Conservation (phyloP, 2,329 filamentous ascomycete genomes). For the Penicillium fuscoglaucum region DNA sequence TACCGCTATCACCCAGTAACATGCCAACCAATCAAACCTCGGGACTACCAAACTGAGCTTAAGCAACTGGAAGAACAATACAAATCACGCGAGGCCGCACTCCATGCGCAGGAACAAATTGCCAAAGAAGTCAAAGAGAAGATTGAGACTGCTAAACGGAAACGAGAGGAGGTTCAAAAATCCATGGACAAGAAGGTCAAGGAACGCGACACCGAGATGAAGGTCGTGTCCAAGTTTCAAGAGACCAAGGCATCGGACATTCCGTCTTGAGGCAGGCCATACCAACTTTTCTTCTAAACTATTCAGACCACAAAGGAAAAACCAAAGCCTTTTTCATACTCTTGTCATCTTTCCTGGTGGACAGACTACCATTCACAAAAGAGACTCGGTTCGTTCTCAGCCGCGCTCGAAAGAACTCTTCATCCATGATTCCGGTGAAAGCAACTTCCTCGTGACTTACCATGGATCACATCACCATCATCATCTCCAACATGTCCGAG, state of each 20-base stretch:
- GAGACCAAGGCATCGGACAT: constrained; percentile 38
- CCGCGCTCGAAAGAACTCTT: not conserved
- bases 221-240: constrained; percentile 45
- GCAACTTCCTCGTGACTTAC: not conserved
- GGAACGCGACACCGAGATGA: constrained; percentile 45
- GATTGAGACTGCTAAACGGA: constrained; percentile 40
- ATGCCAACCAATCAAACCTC: constrained; percentile 36
- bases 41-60: constrained; percentile 34
- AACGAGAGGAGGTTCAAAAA: constrained; percentile 41
- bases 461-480: not conserved
- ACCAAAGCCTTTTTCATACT: not conserved
- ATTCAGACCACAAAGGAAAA: not conserved
- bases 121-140: constrained; percentile 41
- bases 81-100: constrained; percentile 35
- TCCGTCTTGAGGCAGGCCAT: constrained; percentile 23
- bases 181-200: constrained; percentile 46
- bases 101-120: constrained; percentile 40
- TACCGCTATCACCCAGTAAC: constrained; percentile 43
- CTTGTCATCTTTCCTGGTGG: not conserved
- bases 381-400: not conserved
- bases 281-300: not conserved
- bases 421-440: not conserved
- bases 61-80: constrained; percentile 40
- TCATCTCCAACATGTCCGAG: not conserved
- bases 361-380: not conserved